phyloP scores from a whole-genome alignment of 2,329 filamentous ascomycete genomes.

The Penicillium nordicum region DNA sequence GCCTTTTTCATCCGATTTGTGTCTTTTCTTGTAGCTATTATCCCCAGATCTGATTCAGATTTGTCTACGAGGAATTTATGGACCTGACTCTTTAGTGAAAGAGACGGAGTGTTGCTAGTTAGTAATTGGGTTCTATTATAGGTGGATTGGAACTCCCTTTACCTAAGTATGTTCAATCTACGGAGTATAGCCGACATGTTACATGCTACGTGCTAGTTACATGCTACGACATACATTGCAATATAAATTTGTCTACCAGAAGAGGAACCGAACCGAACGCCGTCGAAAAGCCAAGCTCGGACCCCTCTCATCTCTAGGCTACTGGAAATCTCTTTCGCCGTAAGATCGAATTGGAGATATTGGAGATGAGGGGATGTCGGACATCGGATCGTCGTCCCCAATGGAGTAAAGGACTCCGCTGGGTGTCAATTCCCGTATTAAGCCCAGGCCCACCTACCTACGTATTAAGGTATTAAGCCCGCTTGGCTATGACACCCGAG shows the following conservation, averaged over 20 bases:
- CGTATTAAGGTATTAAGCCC: too few species aligned
- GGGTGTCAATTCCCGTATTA: neutral
- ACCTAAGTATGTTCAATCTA: neutral
- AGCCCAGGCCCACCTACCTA: too few species aligned
- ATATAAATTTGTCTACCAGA: neutral
- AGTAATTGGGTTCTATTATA: neutral
- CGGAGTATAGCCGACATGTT: neutral
- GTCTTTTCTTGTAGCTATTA: constrained; percentile 1
- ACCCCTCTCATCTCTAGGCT: neutral
- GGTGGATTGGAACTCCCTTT: neutral
- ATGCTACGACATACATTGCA: neutral
- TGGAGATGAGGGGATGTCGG: neutral
- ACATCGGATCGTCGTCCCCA: neutral
- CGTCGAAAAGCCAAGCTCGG: neutral
- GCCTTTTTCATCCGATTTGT: neutral
- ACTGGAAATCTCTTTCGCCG: neutral
- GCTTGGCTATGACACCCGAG: too few species aligned
- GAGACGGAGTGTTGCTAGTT: neutral
- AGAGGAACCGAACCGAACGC: neutral
- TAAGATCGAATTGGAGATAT: neutral
- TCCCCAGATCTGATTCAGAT: neutral
- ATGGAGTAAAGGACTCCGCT: neutral
- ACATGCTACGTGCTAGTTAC: neutral
- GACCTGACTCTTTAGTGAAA: neutral
- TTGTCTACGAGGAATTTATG: neutral